Base-by-base conservation (phyloP, 2,329 filamentous ascomycete genomes). In the Diaporthe sp. region DNA sequence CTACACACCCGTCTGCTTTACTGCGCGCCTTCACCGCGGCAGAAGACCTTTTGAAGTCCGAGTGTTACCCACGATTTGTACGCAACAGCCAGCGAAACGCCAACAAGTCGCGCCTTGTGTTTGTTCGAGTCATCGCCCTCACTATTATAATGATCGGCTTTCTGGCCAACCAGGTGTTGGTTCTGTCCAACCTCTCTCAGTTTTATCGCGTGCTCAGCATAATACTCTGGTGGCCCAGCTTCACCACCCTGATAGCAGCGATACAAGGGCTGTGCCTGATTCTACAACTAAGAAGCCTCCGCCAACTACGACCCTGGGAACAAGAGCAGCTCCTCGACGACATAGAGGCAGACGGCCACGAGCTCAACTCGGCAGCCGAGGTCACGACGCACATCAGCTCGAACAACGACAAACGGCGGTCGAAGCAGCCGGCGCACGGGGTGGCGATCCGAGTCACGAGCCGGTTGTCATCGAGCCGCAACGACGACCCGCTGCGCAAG, bases 1-100 rank as follows among this genome's bases (percentile, higher is more conserved):
- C 86, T 0, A 87, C 85, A 2, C 86, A 87, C 77, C 85, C 86
- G 1, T 86, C 85, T 0, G 84, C 85, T 1, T 82, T 87, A 6
- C 79, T 85, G 0, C 81, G 83, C 0, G 84, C 83, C 10, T 84
- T 84, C 57, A 77, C 83, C 17, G 79, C 82, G 8, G 80, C 83
- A 72, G 85, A 87, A 72, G 77, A 81, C 17, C 76, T 78, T 5
- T 80, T 87, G 19, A 80, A 83, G 67, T 80, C 80, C 35, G 80
- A 82, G 58, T 81, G 81, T 7, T 85, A 86, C 74, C 84, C 85
- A 2, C 81, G 81, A 50, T 87, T 87, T 78, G 76, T 85, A 47
- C 79, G 76, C 47, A 84, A 83, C 82, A 81, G 81, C 67, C 78
- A 82, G 30, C 79, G 80, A 76, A 87, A 87, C 76, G 81, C 80